Base-by-base conservation (phyloP, 768 basidiomycete species). In the Coprinopsis cinerea region DNA sequence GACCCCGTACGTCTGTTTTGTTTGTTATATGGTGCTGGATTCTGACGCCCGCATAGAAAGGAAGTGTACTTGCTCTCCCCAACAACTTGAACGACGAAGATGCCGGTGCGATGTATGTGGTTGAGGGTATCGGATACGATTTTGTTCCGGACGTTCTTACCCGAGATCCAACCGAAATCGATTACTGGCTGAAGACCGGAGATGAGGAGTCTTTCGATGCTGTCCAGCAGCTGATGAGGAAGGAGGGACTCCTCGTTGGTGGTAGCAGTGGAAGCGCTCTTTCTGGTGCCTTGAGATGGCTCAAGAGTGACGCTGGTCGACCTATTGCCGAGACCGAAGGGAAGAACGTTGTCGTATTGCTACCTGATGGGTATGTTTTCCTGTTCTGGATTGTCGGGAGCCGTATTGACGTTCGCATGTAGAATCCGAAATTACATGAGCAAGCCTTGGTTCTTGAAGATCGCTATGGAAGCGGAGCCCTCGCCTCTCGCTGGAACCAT, bases 51-150 rank as follows among this genome's bases (percentile, higher is more conserved):
- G 24, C 32, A n/a, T 55, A 91, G 89, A 76, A 81, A 65, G 95
- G 95, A 35, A 96, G 93, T 57, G 78, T 95, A 49, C 81, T 98
- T 25, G 92, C 92, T 0, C 52, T 73, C 25, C 89, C 92, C 0
- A 77, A 82, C 34, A 53, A 61, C 15, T 70, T 92, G 42, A 92
- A 92, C 59, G 62, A 61, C 1, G 68, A 64, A 18, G 77, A 69
- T 44, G 66, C 64, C 35, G 83, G 77, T 9, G 41, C 22, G 17
- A 30, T 28, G 46, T 98, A 97, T 59, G 63, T 82, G 44, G 82
- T 97, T 18, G 96, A 99, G 64, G 96, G 96, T n/a, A 98, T 97
- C 47, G 96, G 96, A 23, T 92, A 93, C 57, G 92, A 95, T 64
- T 95, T 95, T 61, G 62, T 95, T 39, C 94, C 95, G 0, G 79